Evolutionary conservation across 73 alveolate genomes (phyloP).

Genomic region (Effrenium voratum): DNA sequence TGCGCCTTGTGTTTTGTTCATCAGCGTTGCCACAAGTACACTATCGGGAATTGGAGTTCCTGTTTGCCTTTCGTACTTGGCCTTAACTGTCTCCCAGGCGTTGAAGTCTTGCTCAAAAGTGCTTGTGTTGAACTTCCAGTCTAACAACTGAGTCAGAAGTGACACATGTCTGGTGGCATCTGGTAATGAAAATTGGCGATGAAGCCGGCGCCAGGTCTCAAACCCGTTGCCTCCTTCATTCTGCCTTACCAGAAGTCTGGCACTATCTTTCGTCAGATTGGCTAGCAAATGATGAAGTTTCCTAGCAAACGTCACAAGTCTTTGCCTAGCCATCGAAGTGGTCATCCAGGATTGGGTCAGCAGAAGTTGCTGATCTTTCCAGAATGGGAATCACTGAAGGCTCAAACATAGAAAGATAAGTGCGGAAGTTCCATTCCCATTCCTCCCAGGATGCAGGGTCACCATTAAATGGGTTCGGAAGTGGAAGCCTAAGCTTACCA

Average conservation of each 20-base stretch:
- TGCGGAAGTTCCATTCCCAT: conserved; percentile 1
- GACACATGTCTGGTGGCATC: not conserved
- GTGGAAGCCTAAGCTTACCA: not conserved
- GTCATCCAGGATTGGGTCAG: not conserved
- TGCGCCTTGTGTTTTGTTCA: conserved; percentile 45
- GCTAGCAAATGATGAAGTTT: not conserved
- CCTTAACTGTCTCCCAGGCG: no score
- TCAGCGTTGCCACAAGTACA: not conserved
- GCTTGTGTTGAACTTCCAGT: not conserved
- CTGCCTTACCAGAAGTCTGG: conserved; percentile 15
- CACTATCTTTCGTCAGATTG: not conserved
- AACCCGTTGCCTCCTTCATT: not conserved
- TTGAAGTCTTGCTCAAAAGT: conserved; percentile 26
- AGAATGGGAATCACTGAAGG: not conserved
- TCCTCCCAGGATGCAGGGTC: conserved; percentile 20
- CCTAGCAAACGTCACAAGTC: not conserved
- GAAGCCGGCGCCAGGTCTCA: not conserved
- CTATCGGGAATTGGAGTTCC: no score
- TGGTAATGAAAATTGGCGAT: not conserved
- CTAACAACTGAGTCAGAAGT: not conserved
- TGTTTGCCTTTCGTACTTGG: no score
- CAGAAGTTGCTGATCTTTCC: not conserved
- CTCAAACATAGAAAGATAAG: not conserved
- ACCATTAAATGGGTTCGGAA: not conserved
- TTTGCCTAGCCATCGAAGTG: not conserved